Conservation (phyloP, 768 basidiomycete species). For the Pholiota molesta region DNA sequence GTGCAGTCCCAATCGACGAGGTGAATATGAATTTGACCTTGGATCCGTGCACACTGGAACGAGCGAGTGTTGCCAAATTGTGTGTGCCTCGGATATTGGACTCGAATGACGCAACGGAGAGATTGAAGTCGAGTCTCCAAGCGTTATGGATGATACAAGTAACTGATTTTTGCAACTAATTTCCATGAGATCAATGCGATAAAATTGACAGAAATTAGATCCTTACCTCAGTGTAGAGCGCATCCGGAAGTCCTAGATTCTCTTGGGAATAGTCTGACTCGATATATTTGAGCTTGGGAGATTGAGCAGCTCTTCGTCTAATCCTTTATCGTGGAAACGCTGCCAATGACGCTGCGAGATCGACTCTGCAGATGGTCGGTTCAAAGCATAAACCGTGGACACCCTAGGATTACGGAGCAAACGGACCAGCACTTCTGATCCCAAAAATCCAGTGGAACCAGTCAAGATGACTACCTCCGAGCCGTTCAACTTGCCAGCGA, state of each 20-base stretch:
- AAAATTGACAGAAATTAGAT: background rate
- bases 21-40: conserved; percentile 41
- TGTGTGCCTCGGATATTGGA: conserved; percentile 38
- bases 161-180: conserved; percentile 16
- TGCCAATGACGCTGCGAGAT: conserved; percentile 19
- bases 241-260: background rate
- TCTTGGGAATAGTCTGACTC: background rate
- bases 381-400: conserved; percentile 33
- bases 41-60: conserved; percentile 22
- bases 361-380: conserved; percentile 26
- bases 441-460: conserved; percentile 44
- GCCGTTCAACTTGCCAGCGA: background rate
- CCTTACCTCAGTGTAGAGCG: background rate
- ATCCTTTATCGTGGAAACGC: conserved; percentile 34
- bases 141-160: conserved; percentile 31
- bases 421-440: conserved; percentile 34
- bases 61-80: conserved; percentile 38
- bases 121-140: conserved; percentile 49
- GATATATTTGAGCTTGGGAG: background rate
- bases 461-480: conserved; percentile 36
- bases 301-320: conserved; percentile 29
- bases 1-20: conserved; percentile 27
- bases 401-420: conserved; percentile 27
- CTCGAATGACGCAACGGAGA: conserved; percentile 43
- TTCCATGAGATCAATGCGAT: background rate